A percentile compares a stretch with the other conserved stretches of the same genome.
phyloP scores from a whole-genome alignment of 1,139 yeast genomes.

The Blastobotrys elegans region DNA sequence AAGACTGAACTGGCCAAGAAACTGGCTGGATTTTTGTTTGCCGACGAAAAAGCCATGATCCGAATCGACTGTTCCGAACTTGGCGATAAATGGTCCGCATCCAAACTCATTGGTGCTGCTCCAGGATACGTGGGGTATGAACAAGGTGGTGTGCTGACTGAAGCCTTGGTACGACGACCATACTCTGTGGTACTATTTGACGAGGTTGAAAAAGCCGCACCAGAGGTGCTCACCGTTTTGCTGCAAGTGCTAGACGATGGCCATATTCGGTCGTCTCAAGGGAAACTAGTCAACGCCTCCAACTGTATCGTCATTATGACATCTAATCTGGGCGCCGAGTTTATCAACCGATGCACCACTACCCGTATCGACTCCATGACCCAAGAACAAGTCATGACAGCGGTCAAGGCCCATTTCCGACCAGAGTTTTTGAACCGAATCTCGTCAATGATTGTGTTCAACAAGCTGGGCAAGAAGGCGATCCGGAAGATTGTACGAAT shows the following conservation, averaged over 20 bases:
- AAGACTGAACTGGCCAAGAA: slow-evolving; percentile 97
- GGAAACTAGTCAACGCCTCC: slow-evolving; percentile 88
- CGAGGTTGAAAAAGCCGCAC: slow-evolving; percentile 99
- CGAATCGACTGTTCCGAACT: slow-evolving; percentile 97
- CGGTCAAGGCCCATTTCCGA: slow-evolving; percentile 88
- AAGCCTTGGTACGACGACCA: slow-evolving; percentile 84
- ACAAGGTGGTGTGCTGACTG: slow-evolving; percentile 95
- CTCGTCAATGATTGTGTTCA: slow-evolving; percentile 86
- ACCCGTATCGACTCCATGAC: slow-evolving; percentile 52
- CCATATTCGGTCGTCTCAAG: slow-evolving; percentile 88
- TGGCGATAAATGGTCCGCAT: slow-evolving; percentile 91
- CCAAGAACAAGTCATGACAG: slow-evolving; percentile 70
- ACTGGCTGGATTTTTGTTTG: slow-evolving; percentile 89
- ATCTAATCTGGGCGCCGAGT: slow-evolving; percentile 94
- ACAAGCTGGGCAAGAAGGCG: slow-evolving; percentile 85
- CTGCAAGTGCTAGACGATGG: slow-evolving; percentile 96
- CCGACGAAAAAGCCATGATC: slow-evolving; percentile 94
- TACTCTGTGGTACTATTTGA: slow-evolving; percentile 92
- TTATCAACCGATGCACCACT: slow-evolving; percentile 63
- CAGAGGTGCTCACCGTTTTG: slow-evolving; percentile 88
- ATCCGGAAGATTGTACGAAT: slow-evolving; percentile 87
- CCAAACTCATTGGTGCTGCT: slow-evolving; percentile 93
- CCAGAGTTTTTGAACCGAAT: slow-evolving; percentile 98
- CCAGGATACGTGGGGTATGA: slow-evolving; percentile 98
- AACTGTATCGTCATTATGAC: slow-evolving; percentile 94